Evolutionary conservation across 768 basidiomycete genomes (phyloP).

Genomic region (Hericium erinaceus): DNA sequence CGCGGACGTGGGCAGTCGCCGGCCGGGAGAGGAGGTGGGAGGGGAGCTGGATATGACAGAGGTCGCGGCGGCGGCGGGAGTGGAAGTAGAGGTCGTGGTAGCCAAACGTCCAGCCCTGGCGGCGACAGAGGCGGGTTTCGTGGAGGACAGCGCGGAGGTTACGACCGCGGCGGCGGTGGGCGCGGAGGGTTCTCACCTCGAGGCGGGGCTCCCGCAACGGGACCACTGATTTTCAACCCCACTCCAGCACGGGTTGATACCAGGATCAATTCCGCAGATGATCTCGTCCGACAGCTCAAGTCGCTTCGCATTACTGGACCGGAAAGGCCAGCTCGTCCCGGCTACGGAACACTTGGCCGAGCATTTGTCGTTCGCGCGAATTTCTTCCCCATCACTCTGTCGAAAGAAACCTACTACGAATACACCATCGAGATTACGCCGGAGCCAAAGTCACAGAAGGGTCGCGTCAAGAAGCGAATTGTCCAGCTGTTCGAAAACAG

Average conservation of each 20-base stretch:
- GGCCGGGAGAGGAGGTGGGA: background rate
- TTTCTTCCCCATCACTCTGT: constrained; percentile 48
- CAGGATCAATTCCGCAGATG: background rate
- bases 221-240: background rate
- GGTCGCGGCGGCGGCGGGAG: background rate
- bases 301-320: constrained; percentile 1
- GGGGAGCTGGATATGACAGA: background rate
- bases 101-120: constrained; percentile 3
- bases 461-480: constrained; percentile 37
- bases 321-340: constrained; percentile 11
- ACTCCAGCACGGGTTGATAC: background rate
- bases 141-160: constrained; percentile 5
- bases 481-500: constrained; percentile 44
- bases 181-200: constrained; percentile 3
- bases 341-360: constrained; percentile 21
- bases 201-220: constrained; percentile 12
- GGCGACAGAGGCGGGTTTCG: constrained; percentile 9
- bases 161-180: constrained; percentile 9
- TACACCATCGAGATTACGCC: constrained; percentile 47
- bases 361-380: constrained; percentile 47
- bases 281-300: background rate
- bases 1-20: background rate
- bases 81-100: background rate
- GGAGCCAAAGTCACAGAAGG: constrained; percentile 30
- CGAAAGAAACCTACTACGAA: constrained; percentile 41